phyloP scores from a whole-genome alignment of 1,284 basidiomycete genomes.

The Pseudozyma tsukubaensis region DNA sequence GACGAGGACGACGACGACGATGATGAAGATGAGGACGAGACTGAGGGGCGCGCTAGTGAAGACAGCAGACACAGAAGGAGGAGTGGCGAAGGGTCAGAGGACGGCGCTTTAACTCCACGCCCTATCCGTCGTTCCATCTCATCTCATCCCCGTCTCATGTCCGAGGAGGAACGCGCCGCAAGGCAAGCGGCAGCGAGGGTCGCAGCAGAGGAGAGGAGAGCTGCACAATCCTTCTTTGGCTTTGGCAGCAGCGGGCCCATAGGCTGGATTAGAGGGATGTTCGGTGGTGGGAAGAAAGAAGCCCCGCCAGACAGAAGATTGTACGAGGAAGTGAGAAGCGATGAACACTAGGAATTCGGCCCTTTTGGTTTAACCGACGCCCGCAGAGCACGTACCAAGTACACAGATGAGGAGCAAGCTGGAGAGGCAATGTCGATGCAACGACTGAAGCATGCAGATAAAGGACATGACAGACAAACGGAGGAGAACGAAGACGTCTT shows the following conservation, averaged over 20 bases:
- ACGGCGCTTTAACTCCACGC: conserved; percentile 35
- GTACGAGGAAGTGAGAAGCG: conserved; percentile 49
- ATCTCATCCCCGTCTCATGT: conserved; percentile 74
- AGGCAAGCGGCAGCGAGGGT: conserved; percentile 63
- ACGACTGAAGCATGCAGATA: background rate
- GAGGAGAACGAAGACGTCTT: conserved; percentile 7
- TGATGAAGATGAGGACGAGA: conserved; percentile 36
- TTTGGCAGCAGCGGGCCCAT: conserved; percentile 15
- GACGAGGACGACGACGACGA: conserved; percentile 45
- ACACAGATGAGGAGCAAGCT: background rate
- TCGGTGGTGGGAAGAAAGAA: conserved; percentile 27
- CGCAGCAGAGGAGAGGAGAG: conserved; percentile 72
- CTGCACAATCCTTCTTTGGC: conserved; percentile 70
- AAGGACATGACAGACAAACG: background rate
- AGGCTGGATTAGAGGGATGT: conserved; percentile 26
- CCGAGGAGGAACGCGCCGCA: conserved; percentile 79
- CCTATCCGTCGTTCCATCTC: conserved; percentile 54
- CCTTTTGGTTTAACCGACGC: conserved; percentile 22
- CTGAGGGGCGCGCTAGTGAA: background rate
- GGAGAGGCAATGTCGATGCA: conserved; percentile 19
- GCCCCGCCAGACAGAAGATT: conserved; percentile 36
- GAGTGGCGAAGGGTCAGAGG: conserved; percentile 27
- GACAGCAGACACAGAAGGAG: conserved; percentile 21
- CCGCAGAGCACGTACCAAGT: conserved; percentile 3
- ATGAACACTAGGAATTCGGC: conserved; percentile 58